Base-by-base conservation (phyloP, 768 basidiomycete species). In the Chlorophyllum brunneum region DNA sequence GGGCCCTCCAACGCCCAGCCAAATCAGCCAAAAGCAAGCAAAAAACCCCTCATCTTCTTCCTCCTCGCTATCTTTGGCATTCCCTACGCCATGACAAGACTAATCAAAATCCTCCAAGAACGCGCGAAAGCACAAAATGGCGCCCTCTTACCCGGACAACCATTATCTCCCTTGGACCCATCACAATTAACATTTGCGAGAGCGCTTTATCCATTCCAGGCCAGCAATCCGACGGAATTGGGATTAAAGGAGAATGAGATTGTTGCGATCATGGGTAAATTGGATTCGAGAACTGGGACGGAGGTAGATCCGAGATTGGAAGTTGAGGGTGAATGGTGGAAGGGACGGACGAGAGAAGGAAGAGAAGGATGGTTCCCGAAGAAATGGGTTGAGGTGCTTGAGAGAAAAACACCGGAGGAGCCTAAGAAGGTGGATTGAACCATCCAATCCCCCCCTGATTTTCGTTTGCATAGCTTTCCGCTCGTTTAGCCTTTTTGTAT, bases 31-130 rank as follows among this genome's bases (percentile, higher is more conserved):
- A 86, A 82, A 63, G 79, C 90, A 4, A 87, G 82, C 69, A 88
- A 83, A 67, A 98, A 97, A 65, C 97, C 97, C 0, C 76, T 98
- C 40, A 72, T 98, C 65, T 74, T 98, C 56, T 98, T 99, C 79
- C 79, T 99, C 59, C 81, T 98, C 53, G 92, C 95, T 23, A 83
- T 97, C 51, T 77, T 98, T 62, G 97, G 97, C 48, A 69, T 99
- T 42, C 97, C 95, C 0, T 98, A 88, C 59, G 85, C 87, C 48
- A 97, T 99, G 92, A 80, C 89, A 49, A 87, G 85, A 59, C 83
- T 99, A 56, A 84, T 98, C 62, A 82, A 79, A 53, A 70, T 92
- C 15, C 79, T 97, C 39, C 77, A 82, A 45, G 80, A 79, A 55
- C 83, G 88, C 31, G 72, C 65, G 43, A 59, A 59, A 23, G 34